Evolutionary conservation across 1,139 yeast species (phyloP), one percentile per base, ranked within the genome.

Genomic region (Hanseniaspora gamundiae): DNA sequence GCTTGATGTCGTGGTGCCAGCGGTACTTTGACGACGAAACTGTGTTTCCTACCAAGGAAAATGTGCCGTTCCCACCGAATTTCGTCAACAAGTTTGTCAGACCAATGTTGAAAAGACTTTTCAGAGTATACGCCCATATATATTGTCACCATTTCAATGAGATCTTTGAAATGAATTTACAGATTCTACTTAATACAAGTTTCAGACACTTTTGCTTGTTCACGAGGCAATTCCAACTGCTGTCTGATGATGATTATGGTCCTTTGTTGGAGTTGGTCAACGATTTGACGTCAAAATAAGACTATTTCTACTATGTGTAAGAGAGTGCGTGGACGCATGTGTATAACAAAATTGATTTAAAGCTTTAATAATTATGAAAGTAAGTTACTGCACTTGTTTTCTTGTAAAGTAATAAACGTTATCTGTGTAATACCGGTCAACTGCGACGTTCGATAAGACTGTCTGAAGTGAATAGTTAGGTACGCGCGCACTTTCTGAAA

Each of bases 111-210:
- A 87, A 88, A 63, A 74, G 98, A 51, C 68, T 91, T 47, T 91
- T 88, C 62, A 73, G 99, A 60, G 87, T 91, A n/a, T 93, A 93
- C 60, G 97, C 98, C 2, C 99, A 91, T 65, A 85, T 91, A 39
- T 91, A 91, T 63, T 91, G 98, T 58, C 97, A 91, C 58, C 99
- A 91, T 62, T 91, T 91, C 64, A 95, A 87, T 60, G 95, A 88
- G 61, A 83, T 91, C 46, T 76, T 87, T 39, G 97, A 88, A 58
- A 70, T 91, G 53, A 95, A 95, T 1, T 69, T 91, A 53, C 95
- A 88, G 61, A 83, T 94, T 24, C 95, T 91, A 56, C 70, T 91
- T 53, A 91, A 91, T 60, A 91, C 99, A 4, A 81, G 94, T 55
- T 77, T 91, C 57, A 91, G 93, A 65, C 99, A 91, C 61, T 91